These are phyloP conservation scores for Sporothrix pallida DNA, from an alignment of 2,329 filamentous ascomycete genomes.

Conservation along the genomic window DNA sequence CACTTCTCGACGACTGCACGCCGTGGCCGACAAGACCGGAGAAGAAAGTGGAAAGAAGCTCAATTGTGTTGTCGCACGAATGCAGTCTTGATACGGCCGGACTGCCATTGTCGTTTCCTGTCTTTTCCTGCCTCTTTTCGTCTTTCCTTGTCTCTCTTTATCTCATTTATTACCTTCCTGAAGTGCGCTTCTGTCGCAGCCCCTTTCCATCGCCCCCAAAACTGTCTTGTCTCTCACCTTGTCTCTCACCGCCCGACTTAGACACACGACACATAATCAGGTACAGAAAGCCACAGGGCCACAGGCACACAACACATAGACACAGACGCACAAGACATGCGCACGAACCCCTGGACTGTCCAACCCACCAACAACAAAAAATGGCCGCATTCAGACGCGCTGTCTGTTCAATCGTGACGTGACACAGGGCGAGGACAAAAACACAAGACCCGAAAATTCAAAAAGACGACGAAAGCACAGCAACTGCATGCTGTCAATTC, in stretches of 20 bases:
- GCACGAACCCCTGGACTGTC: slow-evolving; percentile 3
- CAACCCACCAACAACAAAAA: background rate
- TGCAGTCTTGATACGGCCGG: background rate
- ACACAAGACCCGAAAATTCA: background rate
- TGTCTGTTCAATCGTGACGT: background rate
- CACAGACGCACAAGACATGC: background rate
- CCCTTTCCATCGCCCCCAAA: background rate
- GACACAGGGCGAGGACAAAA: too few relatives aligned
- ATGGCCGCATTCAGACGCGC: background rate
- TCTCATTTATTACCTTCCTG: background rate
- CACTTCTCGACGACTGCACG: background rate
- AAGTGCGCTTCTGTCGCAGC: background rate
- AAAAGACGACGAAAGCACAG: background rate
- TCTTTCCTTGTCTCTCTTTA: background rate
- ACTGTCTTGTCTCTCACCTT: background rate
- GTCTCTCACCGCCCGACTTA: background rate
- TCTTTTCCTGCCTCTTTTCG: too few relatives aligned
- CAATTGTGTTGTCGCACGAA: background rate
- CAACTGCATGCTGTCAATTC: background rate
- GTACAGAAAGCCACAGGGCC: background rate
- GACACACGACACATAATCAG: background rate
- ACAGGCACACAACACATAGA: background rate
- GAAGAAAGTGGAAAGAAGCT: background rate
- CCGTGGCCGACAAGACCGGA: background rate
- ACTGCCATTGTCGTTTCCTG: too few relatives aligned